These are phyloP conservation scores for Cytidiella melzeri DNA, from an alignment of 768 basidiomycete species.

Conservation along the genomic window DNA sequence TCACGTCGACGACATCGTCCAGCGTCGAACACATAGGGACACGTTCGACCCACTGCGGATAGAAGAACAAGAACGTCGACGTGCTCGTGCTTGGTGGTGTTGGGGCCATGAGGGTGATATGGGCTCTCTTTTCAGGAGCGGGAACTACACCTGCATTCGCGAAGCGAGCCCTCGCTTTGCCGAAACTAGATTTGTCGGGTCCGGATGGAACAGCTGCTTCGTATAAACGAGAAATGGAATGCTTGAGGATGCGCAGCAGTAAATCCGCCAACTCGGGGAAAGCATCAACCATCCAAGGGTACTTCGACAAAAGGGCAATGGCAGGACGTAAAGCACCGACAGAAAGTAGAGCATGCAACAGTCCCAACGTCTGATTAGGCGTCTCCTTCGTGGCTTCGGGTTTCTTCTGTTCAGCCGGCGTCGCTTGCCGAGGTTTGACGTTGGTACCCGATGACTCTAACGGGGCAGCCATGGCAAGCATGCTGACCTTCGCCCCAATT, in stretches of 20 bases:
- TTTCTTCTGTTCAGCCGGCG: constrained; percentile 33
- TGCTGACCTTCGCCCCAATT: constrained; percentile 61
- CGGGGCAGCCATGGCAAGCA: constrained; percentile 81
- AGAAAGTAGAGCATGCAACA: constrained; percentile 75
- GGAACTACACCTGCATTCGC: constrained; percentile 48
- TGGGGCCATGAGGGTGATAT: constrained; percentile 74
- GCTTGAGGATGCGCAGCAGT: constrained; percentile 66
- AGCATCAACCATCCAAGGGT: constrained; percentile 79
- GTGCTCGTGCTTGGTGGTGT: constrained; percentile 71
- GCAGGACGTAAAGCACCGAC: constrained; percentile 80
- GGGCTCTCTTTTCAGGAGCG: constrained; percentile 51
- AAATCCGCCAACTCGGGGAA: constrained; percentile 84
- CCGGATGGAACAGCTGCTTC: constrained; percentile 34
- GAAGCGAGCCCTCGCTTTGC: constrained; percentile 58
- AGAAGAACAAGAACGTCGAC: constrained; percentile 87
- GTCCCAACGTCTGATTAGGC: constrained; percentile 73
- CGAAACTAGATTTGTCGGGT: constrained; percentile 60
- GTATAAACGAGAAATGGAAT: constrained; percentile 68
- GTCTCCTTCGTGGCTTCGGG: constrained; percentile 35
- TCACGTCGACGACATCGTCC: constrained; percentile 68
- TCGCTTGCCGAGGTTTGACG: constrained; percentile 34
- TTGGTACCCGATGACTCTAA: constrained; percentile 44
- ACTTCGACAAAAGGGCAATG: constrained; percentile 72
- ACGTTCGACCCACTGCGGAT: constrained; percentile 71
- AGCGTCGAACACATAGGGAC: constrained; percentile 58